These are phyloP conservation scores for Lepidium sativum DNA, from an alignment of 345 rosid genomes.

Conservation along the genomic window DNA sequence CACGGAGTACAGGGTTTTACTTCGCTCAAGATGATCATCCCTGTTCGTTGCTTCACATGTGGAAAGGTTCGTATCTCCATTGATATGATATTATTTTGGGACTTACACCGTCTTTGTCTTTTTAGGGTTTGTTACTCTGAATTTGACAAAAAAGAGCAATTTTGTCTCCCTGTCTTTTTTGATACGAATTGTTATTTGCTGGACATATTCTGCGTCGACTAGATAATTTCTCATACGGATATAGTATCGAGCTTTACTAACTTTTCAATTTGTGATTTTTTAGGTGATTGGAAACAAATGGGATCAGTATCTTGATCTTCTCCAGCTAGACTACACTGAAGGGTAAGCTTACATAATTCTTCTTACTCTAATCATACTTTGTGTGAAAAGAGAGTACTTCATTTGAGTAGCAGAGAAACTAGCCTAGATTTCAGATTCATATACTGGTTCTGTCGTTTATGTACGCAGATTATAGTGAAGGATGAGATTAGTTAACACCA, in stretches of 20 bases:
- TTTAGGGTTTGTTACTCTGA: not conserved
- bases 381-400: not conserved
- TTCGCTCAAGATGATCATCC: constrained; percentile 27
- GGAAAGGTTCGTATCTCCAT: constrained; percentile 18
- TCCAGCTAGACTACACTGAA: constrained; percentile 32
- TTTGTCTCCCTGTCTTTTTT: not conserved
- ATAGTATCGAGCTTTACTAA: constrained; percentile 7
- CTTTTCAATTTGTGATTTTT: not conserved
- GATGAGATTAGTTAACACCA: not conserved
- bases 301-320: constrained; percentile 33
- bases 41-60: constrained; percentile 32
- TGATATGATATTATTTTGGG: not conserved
- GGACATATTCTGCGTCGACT: not conserved
- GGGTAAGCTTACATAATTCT: constrained; percentile 17
- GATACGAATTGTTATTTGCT: not conserved
- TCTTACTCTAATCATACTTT: not conserved
- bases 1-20: not conserved
- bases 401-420: not conserved
- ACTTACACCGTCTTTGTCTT: not conserved
- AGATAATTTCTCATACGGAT: not conserved
- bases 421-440: not conserved
- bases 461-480: not conserved
- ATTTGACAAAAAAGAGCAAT: not conserved
- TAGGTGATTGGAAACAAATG: constrained; percentile 35
- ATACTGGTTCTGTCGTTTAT: not conserved